Percentiles rank a stretch among this genome's conserved stretches.
Conservation (phyloP, 2,329 filamentous ascomycete genomes). For the Scolecobasidium constrictum region DNA sequence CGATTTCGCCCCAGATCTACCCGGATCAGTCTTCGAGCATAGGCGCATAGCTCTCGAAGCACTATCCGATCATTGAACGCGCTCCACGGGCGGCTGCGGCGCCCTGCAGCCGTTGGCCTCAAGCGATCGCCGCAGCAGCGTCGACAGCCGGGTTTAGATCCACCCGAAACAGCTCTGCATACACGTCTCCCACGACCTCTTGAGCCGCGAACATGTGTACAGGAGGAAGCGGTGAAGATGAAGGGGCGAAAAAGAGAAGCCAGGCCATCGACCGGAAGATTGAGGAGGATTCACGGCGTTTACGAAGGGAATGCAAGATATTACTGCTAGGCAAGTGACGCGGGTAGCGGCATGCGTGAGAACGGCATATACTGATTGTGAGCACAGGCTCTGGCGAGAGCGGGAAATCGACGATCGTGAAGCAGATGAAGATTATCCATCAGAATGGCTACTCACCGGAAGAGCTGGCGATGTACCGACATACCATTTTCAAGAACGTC, state of each 20-base stretch:
- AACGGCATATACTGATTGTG: neutral
- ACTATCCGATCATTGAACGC: neutral
- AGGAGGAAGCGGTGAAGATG: constrained; percentile 77
- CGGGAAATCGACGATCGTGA: constrained; percentile 98
- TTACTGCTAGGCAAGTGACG: constrained; percentile 72
- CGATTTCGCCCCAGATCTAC: neutral
- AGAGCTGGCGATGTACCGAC: constrained; percentile 84
- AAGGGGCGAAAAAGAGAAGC: constrained; percentile 89
- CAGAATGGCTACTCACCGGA: constrained; percentile 94
- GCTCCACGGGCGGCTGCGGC: neutral
- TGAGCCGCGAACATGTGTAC: constrained; percentile 75
- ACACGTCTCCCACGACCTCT: constrained; percentile 20
- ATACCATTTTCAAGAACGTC: constrained; percentile 97
- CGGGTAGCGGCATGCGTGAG: neutral
- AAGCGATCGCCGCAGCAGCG: neutral
- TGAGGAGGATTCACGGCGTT: constrained; percentile 85
- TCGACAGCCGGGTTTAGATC: neutral
- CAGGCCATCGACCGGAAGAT: constrained; percentile 89
- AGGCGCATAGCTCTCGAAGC: neutral
- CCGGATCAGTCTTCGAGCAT: neutral
- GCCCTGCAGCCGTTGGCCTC: neutral
- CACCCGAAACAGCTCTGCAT: neutral
- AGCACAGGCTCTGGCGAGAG: constrained; percentile 84
- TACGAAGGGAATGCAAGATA: constrained; percentile 98
- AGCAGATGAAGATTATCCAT: constrained; percentile 99